These are phyloP conservation scores for Datura wrightii DNA, from an alignment of 257 asterid genomes.

Conservation along the genomic window DNA sequence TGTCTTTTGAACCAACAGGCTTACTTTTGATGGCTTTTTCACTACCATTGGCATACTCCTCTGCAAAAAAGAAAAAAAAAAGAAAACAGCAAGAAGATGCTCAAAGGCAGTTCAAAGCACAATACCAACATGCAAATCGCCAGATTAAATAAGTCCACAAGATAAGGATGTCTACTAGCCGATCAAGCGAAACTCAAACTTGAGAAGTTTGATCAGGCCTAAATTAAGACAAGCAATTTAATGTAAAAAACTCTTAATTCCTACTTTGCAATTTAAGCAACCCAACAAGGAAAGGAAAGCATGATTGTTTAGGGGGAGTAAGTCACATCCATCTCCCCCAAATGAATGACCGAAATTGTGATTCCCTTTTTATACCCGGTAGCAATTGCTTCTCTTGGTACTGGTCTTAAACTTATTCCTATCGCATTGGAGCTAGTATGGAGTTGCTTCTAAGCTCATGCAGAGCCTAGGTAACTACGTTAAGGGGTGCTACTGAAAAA, in stretches of 20 bases:
- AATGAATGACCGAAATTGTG: neutral
- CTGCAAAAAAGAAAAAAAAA: neutral
- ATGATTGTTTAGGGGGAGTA: neutral
- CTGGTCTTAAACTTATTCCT: neutral
- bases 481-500: neutral
- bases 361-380: neutral
- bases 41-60: neutral
- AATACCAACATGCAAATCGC: constrained; percentile 12
- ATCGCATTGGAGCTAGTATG: neutral
- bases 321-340: neutral
- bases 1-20: constrained; percentile 30
- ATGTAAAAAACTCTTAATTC: neutral
- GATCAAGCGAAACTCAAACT: constrained; percentile 1
- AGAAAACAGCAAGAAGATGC: constrained; percentile 19
- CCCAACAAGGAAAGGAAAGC: neutral
- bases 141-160: neutral
- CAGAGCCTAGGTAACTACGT: constrained; percentile 2
- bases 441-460: constrained; percentile 5
- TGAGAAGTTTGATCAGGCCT: constrained; percentile 7
- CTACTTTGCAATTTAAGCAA: neutral
- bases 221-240: neutral
- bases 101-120: constrained; percentile 18
- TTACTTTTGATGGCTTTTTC: constrained; percentile 28
- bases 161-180: neutral
- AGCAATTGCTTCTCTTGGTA: neutral